A percentile compares a stretch with the other conserved stretches of the same genome.
Conservation (phyloP, 257 asterid species). For the Solanum piurae region DNA sequence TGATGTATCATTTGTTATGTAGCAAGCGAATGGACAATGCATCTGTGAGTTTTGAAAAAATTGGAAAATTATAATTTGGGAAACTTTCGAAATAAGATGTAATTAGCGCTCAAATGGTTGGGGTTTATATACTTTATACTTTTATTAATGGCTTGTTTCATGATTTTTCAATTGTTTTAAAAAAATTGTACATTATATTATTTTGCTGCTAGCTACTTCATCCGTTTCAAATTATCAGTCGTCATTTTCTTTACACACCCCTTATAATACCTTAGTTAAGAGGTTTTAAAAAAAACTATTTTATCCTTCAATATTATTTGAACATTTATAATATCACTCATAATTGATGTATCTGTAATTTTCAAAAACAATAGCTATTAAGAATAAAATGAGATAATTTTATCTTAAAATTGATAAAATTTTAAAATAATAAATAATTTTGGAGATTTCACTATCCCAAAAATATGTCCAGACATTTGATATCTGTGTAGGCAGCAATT, state of each 20-base stretch:
- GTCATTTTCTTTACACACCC: not conserved
- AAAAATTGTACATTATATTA: not conserved
- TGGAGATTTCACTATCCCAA: slow-evolving; percentile 5
- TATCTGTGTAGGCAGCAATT: slow-evolving; percentile 3
- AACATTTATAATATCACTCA: not conserved
- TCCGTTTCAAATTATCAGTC: not conserved
- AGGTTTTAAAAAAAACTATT: not conserved
- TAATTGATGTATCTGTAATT: not conserved
- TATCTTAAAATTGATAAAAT: not conserved
- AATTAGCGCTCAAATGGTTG: too few species aligned
- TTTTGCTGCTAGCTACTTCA: not conserved
- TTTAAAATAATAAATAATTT: not conserved
- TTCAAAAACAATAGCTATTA: not conserved
- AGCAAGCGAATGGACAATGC: too few species aligned
- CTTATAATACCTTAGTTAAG: not conserved
- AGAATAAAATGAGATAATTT: not conserved
- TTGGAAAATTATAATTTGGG: too few species aligned
- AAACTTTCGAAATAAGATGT: too few species aligned
- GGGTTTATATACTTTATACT: too few species aligned
- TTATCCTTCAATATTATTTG: not conserved
- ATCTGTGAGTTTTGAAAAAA: too few species aligned
- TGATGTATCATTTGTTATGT: too few species aligned
- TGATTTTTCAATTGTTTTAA: not conserved
- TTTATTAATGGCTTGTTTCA: not conserved
- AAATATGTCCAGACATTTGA: slow-evolving; percentile 5